Base-by-base conservation (phyloP, 768 basidiomycete species). In the Rhizopogon vinicolor region DNA sequence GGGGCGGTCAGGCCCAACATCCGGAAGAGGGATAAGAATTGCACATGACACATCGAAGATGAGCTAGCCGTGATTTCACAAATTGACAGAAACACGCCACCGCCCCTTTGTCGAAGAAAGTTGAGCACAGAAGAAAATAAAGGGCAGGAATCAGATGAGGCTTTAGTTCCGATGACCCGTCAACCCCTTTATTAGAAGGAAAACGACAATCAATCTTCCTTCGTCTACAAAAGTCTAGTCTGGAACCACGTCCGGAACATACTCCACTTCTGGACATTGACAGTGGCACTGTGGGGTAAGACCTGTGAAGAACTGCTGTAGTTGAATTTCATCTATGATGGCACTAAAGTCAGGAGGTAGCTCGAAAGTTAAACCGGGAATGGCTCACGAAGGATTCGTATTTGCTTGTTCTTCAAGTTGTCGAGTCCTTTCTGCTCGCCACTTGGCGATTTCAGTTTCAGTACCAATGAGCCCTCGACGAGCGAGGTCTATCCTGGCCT, bases 131-230 rank as follows among this genome's bases (percentile, higher is more conserved):
- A 75, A 73, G 60, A 78, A 68, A 53, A 83, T 92, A 41, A 83
- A 85, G 63, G 90, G 89, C 42, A 88, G 88, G 45, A 84, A 76
- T 68, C 77, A 72, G 41, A 87, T 98, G 85, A 82, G 79, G 62
- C 65, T 99, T 44, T 83, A 88, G 35, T 94, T 93, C 97, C 18
- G 96, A 98, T 70, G 97, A 98, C 67, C 97, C 44, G 94, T 25
- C 25, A 25, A 25, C 25, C 25, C 25, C 4, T 25, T 25, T 25
- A 25, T 25, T 25, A 25, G 25, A 25, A 25, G 25, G 25, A 4
- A 25, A 25, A 25, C 3, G 25, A 25, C 25, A 25, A 25, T 25
- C 25, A 25, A 25, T 25, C 25, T 25, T 25, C 25, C 25, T 25
- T 25, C 25, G 25, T 25, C 25, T 25, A 25, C 25, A 25, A 25